Evolutionary conservation across 2,329 filamentous ascomycete genomes (phyloP), one percentile per base, ranked within the genome.

Genomic region (Sclerotinia spermophila): DNA sequence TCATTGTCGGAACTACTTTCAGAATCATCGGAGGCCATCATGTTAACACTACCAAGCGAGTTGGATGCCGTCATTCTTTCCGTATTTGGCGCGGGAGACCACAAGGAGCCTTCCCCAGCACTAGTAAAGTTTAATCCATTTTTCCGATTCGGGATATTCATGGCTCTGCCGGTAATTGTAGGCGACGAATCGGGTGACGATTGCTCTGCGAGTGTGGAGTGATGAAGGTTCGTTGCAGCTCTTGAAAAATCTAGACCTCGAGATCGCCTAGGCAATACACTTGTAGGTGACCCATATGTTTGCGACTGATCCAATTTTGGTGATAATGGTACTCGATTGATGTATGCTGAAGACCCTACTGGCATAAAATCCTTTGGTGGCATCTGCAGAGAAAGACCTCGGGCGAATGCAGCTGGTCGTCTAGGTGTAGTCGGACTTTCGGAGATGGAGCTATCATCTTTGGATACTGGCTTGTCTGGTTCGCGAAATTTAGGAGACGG

Each of bases 241-340:
- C 95, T 88, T 55, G 95, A 95, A 81, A 97, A 98, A 82, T 98
- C 95, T 72, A 97, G 85, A 58, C 95, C 95, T 70, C 95, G 89
- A 42, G 94, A 97, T 72, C 94, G 90, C 74, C 95, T 89, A 27
- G 95, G 95, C 11, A 98, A 86, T 61, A 97, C 92, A 68, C 94
- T 96, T 38, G 92, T 91, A 2, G 94, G 94, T 2, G 93, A 95
- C 56, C 92, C 91, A 82, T 96, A 97, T 62, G 90, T 93, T 75
- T 94, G 92, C 30, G 91, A 90, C 70, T 92, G 87, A 80, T 97
- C 94, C 73, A 96, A 87, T 80, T 96, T 94, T 24, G 94, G 94
- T 2, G 93, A 97, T 72, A 95, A 85, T 75, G 94, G 93, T 38
- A 84, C 82, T 72, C 85, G 89, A 77, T 86, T 90, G 74, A 84